Base-by-base conservation (phyloP, 495 filamentous ascomycete species). In the Neurospora sp. region DNA sequence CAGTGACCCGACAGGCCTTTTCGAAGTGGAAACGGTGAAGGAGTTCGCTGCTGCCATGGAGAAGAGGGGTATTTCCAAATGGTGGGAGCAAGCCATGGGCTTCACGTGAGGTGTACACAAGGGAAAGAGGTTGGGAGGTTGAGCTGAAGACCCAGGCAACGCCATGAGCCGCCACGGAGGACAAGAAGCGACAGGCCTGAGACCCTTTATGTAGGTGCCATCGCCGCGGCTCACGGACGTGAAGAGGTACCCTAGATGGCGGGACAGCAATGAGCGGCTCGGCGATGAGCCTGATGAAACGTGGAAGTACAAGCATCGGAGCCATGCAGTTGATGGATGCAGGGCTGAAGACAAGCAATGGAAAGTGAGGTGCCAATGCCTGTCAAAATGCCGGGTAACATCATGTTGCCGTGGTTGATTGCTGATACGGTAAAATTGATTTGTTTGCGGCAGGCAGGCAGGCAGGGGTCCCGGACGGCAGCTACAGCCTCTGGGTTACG, bases 11-110 rank as follows among this genome's bases (percentile, higher is more conserved):
- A 27, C 73, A 5, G 78, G 79, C 0, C 74, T 81, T 9, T 68
- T 73, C 59, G 79, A 81, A 38, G 71, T 79, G 5, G 75, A 71
- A 20, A 31, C 77, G 0, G 74, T 80, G 31, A 74, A 74, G 53
- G 78, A 78, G 22, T 81, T 81, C 69, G 78, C 73, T 9, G 70
- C 68, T 22, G 77, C 72, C 44, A 81, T 81, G 79, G 78, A 78
- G 72, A 48, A 71, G 22, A 73, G 75, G 68, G 78, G 77, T 5
- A 75, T 80, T 14, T 69, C 68, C 6, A 42, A 14, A 1, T 81
- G 79, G 79, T 81, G 77, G 77, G 74, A 71, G 35, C 69, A 71
- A 35, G 79, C 76, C 10, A 81, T 81, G 79, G 78, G 59, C 7
- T 80, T 79, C 69, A 68, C 68, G 20, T 74, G 53, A 66, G 22